Base-by-base conservation (phyloP, 164 flowering plant genomes). In the Berberis vulgaris region DNA sequence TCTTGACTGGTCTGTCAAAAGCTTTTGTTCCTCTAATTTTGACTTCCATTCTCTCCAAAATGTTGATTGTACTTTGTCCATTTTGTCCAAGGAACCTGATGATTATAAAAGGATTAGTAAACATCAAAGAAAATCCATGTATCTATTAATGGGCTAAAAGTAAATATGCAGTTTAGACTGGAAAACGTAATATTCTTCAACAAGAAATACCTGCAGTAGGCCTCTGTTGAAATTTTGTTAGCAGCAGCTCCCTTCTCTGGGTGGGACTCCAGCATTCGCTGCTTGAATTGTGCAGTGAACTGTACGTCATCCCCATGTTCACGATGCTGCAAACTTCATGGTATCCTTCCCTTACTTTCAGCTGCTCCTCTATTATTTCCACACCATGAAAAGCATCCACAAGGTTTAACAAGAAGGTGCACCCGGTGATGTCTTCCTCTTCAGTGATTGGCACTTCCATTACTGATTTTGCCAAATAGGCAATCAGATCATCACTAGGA, bases 11-110 rank as follows among this genome's bases (percentile, higher is more conserved):
- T 94, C 93, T 7, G 97, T 89, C 41, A 80, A 70, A 41, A 68
- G 81, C 76, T 87, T 94, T 69, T 89, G 87, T 47, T 83, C 90
- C 70, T 94, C 96, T 67, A 94, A 70, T 77, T 87, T 94, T 69
- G 75, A 55, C 69, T 94, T 87, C 97, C 97, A 94, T 63, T 89
- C 93, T 60, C 83, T 87, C 99, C 99, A 94, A 74, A 94, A 94
- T 59, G 91, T 73, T 41, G 93, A 79, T 46, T 91, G 86, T 62
- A 74, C 84, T 73, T 80, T 73, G 59, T 81, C 85, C 65, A 82
- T 67, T 62, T 67, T 77, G 49, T 64, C 79, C 60, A 80, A 65
- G 43, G 80, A 83, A 80, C 84, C 99, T 91, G 81, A 57, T 47
- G 52, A 39, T 13, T 56, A 44, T 64, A 43, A 47, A 2, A 58